Base-by-base conservation (phyloP, 495 filamentous ascomycete species). In the Penicillium canescens region DNA sequence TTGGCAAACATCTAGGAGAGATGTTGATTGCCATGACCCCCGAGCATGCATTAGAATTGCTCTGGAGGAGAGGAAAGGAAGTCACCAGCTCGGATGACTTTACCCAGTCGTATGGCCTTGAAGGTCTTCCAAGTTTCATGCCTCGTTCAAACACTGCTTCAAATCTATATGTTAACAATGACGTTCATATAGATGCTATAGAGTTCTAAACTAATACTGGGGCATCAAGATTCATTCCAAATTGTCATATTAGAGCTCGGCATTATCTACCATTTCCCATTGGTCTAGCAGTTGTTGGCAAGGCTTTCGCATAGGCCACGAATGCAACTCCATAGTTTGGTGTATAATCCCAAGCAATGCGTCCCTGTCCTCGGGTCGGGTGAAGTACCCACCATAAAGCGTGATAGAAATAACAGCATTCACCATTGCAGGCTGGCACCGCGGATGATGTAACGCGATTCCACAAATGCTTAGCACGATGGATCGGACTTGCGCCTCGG, bases 381-480 rank as follows among this genome's bases (percentile, higher is more conserved):
- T 65, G 24, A 68, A 68, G 18, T 68, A 68, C n/a, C 63, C 62
- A 0, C 65, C 65, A 24, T 63, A 69, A 0, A 66, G 35, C 1
- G 42, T 62, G 12, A 62, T 61, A 0, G 60, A 52, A 54, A 69
- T 62, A 0, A 69, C 60, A 1, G 63, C 66, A 57, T 66, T 66
- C 20, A 69, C 56, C 13, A 69, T 14, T 3, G 60, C 60, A 39
- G 66, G 63, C 21, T 58, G 56, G 13, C 53, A 45, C 21, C 46
- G 42, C 9, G 41, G 40, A 42, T 64, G 57, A 11, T 44, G 31
- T 10, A 66, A 10, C 0, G 55, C 60, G 14, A 69, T 66, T 13
- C 66, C 66, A 38, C 63, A 69, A 11, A 64, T 45, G 7, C 57
- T 50, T 0, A 69, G 50, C 1, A 69, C 66, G 5, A 61, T 62